Percentiles rank a stretch among this genome's conserved stretches.
phyloP scores from a whole-genome alignment of 164 flowering plant genomes.

The Nelumbo lutea region DNA sequence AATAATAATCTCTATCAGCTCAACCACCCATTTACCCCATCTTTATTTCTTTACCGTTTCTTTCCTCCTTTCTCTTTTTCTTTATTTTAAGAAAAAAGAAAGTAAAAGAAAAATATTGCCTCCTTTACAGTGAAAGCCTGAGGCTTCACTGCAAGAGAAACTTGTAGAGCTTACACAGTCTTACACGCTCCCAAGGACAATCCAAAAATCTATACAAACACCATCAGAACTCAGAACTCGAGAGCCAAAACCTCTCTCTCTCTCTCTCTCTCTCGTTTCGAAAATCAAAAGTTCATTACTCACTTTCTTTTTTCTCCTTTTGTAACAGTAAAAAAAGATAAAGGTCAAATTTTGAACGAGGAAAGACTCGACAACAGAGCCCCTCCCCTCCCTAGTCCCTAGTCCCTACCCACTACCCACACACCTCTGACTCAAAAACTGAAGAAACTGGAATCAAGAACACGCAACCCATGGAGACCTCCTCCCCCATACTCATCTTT shows the following conservation, averaged over 20 bases:
- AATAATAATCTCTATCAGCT: conserved; percentile 6
- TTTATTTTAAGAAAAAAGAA: conserved; percentile 1
- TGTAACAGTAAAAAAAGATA: too few species aligned
- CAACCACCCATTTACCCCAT: conserved; percentile 1
- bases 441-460: too few species aligned
- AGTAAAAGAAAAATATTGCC: background rate
- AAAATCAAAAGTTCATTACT: too few species aligned
- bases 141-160: too few species aligned
- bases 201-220: background rate
- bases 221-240: too few species aligned
- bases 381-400: background rate
- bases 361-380: too few species aligned
- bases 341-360: too few species aligned
- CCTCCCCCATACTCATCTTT: conserved; percentile 18
- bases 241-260: background rate
- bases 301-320: too few species aligned
- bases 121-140: too few species aligned
- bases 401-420: too few species aligned
- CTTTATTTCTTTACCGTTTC: background rate
- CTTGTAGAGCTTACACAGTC: too few species aligned
- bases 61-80: conserved; percentile 7
- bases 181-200: background rate
- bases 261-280: background rate
- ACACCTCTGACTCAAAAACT: background rate
- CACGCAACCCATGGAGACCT: conserved; percentile 19